Evolutionary conservation across 2,329 filamentous ascomycete species (phyloP).

Genomic region (Aspergillus pseudoglaucus): DNA sequence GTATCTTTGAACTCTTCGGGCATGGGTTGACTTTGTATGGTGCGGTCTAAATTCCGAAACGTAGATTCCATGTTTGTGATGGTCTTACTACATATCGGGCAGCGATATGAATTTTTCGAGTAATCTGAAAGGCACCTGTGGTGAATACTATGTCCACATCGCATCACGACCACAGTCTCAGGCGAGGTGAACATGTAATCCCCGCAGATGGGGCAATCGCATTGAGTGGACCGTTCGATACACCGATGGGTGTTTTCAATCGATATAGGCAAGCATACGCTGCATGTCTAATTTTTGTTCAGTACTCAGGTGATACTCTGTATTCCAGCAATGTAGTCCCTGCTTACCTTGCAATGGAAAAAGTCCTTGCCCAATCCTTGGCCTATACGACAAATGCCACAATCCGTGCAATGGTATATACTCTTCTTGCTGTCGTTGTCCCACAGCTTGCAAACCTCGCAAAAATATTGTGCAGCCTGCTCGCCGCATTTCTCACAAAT

Average conservation of each 20-base stretch:
- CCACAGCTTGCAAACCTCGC: constrained; percentile 92
- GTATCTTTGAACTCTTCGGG: constrained; percentile 73
- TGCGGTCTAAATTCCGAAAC: constrained; percentile 82
- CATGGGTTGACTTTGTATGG: constrained; percentile 88
- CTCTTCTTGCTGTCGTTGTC: constrained; percentile 84
- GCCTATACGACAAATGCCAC: constrained; percentile 88
- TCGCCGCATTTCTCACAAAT: constrained; percentile 70
- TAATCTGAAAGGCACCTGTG: constrained; percentile 81
- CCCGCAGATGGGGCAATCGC: constrained; percentile 92
- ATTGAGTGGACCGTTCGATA: constrained; percentile 89
- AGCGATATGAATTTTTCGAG: constrained; percentile 87
- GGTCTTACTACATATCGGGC: constrained; percentile 92
- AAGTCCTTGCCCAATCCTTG: constrained; percentile 93
- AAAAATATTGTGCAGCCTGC: constrained; percentile 82
- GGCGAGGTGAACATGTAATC: constrained; percentile 95
- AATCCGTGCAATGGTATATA: constrained; percentile 95
- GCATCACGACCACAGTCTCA: constrained; percentile 84
- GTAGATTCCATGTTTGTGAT: constrained; percentile 96
- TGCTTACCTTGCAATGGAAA: constrained; percentile 85
- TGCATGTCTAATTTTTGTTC: constrained; percentile 61
- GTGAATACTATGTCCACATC: constrained; percentile 93
- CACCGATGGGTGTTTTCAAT: constrained; percentile 83
- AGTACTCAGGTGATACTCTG: background rate
- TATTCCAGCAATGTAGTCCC: background rate
- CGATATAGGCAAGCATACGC: constrained; percentile 86